Evolutionary conservation across 2,329 filamentous ascomycete genomes (phyloP).

Genomic region (Catunica adiposa): DNA sequence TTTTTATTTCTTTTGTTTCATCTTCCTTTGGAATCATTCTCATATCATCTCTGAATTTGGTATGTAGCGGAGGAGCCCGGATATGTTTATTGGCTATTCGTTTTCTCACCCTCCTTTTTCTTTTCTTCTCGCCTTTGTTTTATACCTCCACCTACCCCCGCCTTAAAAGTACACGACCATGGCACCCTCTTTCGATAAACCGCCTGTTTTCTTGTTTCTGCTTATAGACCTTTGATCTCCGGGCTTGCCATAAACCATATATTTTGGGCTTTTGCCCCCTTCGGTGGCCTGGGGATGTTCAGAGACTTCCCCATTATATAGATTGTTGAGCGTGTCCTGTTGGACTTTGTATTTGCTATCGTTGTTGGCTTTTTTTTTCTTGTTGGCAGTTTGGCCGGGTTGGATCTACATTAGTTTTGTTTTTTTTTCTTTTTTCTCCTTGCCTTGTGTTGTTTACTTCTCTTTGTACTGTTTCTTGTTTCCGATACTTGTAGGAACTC

Average conservation of each 20-base stretch:
- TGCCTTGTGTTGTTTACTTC: background rate
- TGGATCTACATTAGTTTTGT: no score
- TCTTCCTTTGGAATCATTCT: background rate
- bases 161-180: background rate
- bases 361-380: background rate
- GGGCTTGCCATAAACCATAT: no score
- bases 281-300: no score
- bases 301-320: no score
- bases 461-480: background rate
- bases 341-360: background rate
- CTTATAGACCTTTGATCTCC: no score
- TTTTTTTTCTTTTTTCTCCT: background rate
- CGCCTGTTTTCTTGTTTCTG: background rate
- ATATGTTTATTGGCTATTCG: background rate
- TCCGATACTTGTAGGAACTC: background rate
- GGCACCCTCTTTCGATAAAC: background rate
- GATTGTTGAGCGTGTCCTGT: no score
- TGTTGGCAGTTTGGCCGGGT: no score
- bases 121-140: background rate
- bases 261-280: no score
- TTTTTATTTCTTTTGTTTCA: constrained; percentile 4
- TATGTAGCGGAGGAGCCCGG: background rate
- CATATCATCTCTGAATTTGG: no score
- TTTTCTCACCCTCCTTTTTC: background rate
- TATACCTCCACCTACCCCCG: background rate